phyloP scores from a whole-genome alignment of 1,284 basidiomycete species.

The Puccinia coronata region DNA sequence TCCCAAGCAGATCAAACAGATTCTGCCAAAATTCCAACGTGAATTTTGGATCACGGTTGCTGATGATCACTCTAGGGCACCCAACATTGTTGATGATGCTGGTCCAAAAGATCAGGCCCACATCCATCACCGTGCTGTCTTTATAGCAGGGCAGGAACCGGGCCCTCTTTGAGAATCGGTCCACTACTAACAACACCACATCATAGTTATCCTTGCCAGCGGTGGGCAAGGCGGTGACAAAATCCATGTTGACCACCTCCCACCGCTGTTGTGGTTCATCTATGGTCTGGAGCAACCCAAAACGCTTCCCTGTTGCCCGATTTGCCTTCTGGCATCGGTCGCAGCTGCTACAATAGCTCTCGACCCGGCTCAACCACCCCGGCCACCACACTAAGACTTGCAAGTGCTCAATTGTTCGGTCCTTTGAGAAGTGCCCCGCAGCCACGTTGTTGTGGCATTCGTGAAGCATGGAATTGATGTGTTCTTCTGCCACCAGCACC shows the following conservation, averaged over 20 bases:
- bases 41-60: neutral
- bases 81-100: neutral
- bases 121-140: neutral
- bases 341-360: neutral
- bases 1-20: too few species aligned
- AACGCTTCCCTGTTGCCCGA: neutral
- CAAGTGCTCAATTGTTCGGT: neutral
- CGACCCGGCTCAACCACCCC: neutral
- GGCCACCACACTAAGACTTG: neutral
- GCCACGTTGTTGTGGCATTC: constrained; percentile 10
- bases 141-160: neutral
- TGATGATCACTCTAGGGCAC: neutral
- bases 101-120: neutral
- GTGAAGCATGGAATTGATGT: neutral
- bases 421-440: too few species aligned
- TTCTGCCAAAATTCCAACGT: neutral
- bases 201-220: neutral
- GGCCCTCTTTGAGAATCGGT: neutral
- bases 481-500: neutral
- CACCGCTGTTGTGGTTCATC: neutral
- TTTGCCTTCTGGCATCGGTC: neutral
- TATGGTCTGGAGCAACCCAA: neutral
- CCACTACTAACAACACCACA: neutral
- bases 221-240: neutral
- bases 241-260: too few species aligned